Percentiles rank a stretch among this genome's conserved stretches.
These are phyloP conservation scores for Salix viminalis DNA, from an alignment of 345 rosid genomes.

Conservation along the genomic window DNA sequence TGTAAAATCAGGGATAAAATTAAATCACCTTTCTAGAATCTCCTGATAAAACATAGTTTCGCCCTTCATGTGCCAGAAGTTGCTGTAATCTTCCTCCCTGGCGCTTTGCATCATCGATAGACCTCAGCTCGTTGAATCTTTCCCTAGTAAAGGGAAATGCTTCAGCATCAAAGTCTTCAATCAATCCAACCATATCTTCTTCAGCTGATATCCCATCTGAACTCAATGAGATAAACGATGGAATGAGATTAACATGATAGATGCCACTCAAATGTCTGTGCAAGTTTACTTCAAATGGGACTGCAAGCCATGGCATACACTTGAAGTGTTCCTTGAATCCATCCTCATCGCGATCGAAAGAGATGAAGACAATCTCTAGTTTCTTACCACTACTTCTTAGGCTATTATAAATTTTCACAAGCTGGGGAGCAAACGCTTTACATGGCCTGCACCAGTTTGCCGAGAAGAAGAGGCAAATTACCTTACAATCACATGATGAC, in stretches of 20 bases:
- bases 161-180: conserved; percentile 70
- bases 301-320: conserved; percentile 78
- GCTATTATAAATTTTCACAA: conserved; percentile 49
- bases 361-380: conserved; percentile 63
- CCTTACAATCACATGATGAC: conserved; percentile 45
- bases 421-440: conserved; percentile 52
- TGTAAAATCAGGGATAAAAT: not conserved
- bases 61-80: conserved; percentile 47
- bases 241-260: conserved; percentile 50
- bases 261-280: conserved; percentile 37
- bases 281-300: conserved; percentile 49
- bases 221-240: conserved; percentile 49
- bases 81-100: conserved; percentile 56
- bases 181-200: conserved; percentile 53
- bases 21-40: conserved; percentile 47
- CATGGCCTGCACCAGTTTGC: conserved; percentile 93
- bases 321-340: conserved; percentile 57
- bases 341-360: conserved; percentile 63
- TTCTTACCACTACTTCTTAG: conserved; percentile 38
- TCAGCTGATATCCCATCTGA: conserved; percentile 38
- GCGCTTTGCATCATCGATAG: conserved; percentile 51
- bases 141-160: conserved; percentile 64
- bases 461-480: conserved; percentile 65
- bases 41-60: conserved; percentile 40
- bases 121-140: conserved; percentile 57